Evolutionary conservation across 805 yeast species (phyloP), one percentile per base, ranked within the genome.

Genomic region (Pichia phayaonensis): DNA sequence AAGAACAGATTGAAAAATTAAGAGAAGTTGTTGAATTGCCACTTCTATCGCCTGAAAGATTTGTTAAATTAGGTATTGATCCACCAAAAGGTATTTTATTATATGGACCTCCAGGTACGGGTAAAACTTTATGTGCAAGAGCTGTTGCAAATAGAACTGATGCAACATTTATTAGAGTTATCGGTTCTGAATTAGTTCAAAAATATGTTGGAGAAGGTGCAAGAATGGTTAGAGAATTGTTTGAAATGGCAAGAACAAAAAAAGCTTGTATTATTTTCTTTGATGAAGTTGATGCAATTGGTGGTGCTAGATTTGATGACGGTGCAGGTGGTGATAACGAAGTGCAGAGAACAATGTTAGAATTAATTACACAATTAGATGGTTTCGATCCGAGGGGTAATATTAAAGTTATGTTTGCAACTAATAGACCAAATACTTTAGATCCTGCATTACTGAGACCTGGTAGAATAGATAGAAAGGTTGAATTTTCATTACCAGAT

Each of bases 181-280:
- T 94, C 72, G 99, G 99, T 11, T 92, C 98, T 1, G 99, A 94
- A 70, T 77, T 94, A 66, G 99, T 94, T 29, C 99, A 94, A 69
- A 94, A 94, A 68, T 94, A 94, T 67, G 98, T 94, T 47, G 99
- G 99, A 66, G 99, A 94, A 73, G 99, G 99, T 73, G 99, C 99
- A 5, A 82, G 99, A 66, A 94, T 94, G 99, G 98, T 94, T 49
- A 82, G 99, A 70, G 99, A 94, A 72, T 77, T 94, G 63, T 94
- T 94, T 62, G 99, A 94, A 68, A 90, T 94, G 98, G 99, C 99
- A 2, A 84, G 99, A 67, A 86, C 98, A 38, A 94, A 94, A 71
- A 90, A 92, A 65, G 98, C 99, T 2, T 92, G 98, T 71, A 94
- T 94, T 64, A 92, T 94, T 51, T 94, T 94, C 72, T 94, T 94